Evolutionary conservation across 768 basidiomycete genomes (phyloP), one percentile per base, ranked within the genome.

Genomic region (Hortiboletus campestris): DNA sequence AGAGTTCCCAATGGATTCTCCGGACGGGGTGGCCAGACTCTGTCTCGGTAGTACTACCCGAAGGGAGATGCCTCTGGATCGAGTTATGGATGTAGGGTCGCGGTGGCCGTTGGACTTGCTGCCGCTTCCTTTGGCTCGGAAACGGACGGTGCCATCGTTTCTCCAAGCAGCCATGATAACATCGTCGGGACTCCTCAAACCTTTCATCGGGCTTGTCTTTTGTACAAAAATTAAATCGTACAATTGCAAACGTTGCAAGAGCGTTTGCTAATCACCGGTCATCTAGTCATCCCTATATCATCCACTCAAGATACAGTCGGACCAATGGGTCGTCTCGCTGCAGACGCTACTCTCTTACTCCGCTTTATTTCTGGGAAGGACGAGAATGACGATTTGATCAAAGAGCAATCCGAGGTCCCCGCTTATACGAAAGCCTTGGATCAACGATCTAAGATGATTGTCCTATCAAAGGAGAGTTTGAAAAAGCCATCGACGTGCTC

Each of bases 261-360:
- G 6, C 3, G 6, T 14, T 31, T 20, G 14, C 39, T 49, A 7
- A 61, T 25, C 10, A 9, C n/a, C 2, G 0, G 11, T 25, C 32
- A 39, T 32, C 7, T 52, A 83, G 84, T 84, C 17, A 72, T 85
- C 16, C 84, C 84, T 2, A 81, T 83, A 20, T 84, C 82, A 1
- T 69, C 66, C 12, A 75, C 83, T 57, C 83, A 84, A 65, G 85
- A 85, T 62, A 80, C 84, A 4, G 73, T 80, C 4, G 85, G 84
- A 0, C 83, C 84, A 0, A 78, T 86, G 65, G 74, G 79, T 5
- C 76, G 84, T 12, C 79, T 80, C 2, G 60, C 84, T 19, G 67
- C 78, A 2, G 85, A 86, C 51, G 82, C 82, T 0, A 82, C 83
- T 0, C 74, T 80, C 29, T 74, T 85, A 1, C 73, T 85, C 9